phyloP scores from a whole-genome alignment of 352 stramenopile genomes.

The Pythium sp. region DNA sequence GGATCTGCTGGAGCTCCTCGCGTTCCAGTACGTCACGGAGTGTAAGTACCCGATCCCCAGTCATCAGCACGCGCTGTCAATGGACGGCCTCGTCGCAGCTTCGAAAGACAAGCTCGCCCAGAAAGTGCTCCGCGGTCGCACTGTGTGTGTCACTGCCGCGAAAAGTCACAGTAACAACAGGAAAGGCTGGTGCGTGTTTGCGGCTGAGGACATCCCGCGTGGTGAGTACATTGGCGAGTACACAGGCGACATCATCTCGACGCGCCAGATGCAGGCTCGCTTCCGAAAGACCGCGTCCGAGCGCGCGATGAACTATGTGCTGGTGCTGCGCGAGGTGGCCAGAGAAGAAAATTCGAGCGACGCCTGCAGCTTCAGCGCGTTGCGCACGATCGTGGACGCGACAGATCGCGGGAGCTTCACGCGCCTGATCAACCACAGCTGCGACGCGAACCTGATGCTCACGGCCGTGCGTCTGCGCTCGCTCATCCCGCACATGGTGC shows the following conservation, averaged over 20 bases:
- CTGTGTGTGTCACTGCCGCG: conserved; percentile 28
- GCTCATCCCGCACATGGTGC: conserved; percentile 54
- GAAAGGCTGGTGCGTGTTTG: conserved; percentile 53
- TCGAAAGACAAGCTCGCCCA: conserved; percentile 19
- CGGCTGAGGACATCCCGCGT: conserved; percentile 26
- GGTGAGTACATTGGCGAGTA: conserved; percentile 58
- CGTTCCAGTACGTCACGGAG: conserved; percentile 32
- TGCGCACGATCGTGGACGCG: conserved; percentile 69
- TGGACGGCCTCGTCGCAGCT: conserved; percentile 19
- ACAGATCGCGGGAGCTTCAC: conserved; percentile 41
- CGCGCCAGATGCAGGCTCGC: conserved; percentile 31
- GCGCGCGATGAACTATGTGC: conserved; percentile 43
- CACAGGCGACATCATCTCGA: conserved; percentile 60
- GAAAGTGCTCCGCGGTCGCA: conserved; percentile 26
- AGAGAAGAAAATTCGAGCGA: not conserved
- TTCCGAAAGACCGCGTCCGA: conserved; percentile 28
- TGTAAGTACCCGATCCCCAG: conserved; percentile 25
- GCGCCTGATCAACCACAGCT: conserved; percentile 79
- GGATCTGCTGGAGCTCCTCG: conserved; percentile 18
- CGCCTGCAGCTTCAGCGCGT: conserved; percentile 17
- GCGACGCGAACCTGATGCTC: conserved; percentile 45
- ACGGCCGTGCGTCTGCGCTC: conserved; percentile 52
- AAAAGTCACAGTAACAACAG: not conserved
- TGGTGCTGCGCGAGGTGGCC: conserved; percentile 41
- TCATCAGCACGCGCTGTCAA: conserved; percentile 26